phyloP scores from a whole-genome alignment of 768 basidiomycete genomes.

The Lentinula sp. region DNA sequence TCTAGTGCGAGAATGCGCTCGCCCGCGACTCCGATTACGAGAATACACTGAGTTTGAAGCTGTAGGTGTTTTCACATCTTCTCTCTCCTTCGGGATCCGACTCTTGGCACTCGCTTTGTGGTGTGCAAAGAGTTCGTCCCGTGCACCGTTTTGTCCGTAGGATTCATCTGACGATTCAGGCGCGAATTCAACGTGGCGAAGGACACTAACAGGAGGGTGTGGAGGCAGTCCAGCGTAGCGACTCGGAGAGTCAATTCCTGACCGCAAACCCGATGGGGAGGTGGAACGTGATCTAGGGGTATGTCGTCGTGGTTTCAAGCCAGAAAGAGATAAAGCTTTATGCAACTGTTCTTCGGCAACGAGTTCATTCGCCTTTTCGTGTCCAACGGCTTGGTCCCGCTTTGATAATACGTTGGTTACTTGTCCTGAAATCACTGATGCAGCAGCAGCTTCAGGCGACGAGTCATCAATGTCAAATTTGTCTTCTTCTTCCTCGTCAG shows the following conservation, averaged over 20 bases:
- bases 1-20: constrained; percentile 27
- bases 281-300: constrained; percentile 40
- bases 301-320: constrained; percentile 25
- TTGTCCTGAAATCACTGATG: constrained; percentile 6
- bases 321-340: constrained; percentile 22
- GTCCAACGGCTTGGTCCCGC: not conserved
- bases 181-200: constrained; percentile 49
- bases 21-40: constrained; percentile 16
- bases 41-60: constrained; percentile 29
- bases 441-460: constrained; percentile 44
- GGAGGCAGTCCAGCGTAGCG: constrained; percentile 49
- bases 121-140: constrained; percentile 45
- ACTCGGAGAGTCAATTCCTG: constrained; percentile 61
- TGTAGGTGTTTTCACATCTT: constrained; percentile 58
- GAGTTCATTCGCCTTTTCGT: not conserved
- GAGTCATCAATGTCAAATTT: constrained; percentile 94
- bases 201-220: constrained; percentile 37
- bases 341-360: constrained; percentile 7
- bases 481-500: constrained; percentile 62
- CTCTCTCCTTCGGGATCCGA: constrained; percentile 56
- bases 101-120: constrained; percentile 38
- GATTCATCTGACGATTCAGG: constrained; percentile 21
- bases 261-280: constrained; percentile 35
- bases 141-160: constrained; percentile 37
- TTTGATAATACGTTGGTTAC: constrained; percentile 7